Base-by-base conservation (phyloP, 331 rosid genomes). In the Malus hybrid region DNA sequence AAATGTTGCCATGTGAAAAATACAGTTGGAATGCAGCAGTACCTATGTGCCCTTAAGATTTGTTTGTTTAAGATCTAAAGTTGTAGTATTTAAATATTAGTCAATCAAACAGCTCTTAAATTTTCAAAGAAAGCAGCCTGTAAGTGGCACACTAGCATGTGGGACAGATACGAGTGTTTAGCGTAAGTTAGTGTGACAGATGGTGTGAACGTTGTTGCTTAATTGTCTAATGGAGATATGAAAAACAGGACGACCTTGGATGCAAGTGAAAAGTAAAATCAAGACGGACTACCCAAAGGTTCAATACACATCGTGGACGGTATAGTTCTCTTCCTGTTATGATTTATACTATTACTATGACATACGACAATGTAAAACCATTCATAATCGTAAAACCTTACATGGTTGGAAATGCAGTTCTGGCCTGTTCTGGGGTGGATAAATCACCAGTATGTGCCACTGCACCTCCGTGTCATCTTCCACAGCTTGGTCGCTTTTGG, bases 351-450 rank as follows among this genome's bases (percentile, higher is more conserved):
- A 34, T 34, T 34, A 34, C 42, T 34, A 34, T 34, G 42, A 34
- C 42, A 24, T 27, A 31, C 52, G 82, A 78, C 10, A 36, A 5
- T 36, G 44, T 20, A 6, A 4, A 32, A 10, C 19, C 29, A 15
- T 19, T 73, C 48, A 33, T 78, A 64, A 83, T 28, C 32, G 56
- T 67, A 31, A 44, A 77, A 77, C 63, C 16, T 33, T 32, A 36
- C 46, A 62, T 79, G 77, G 67, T 55, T 84, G 55, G 48, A 85
- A 70, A 48, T 85, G 86, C 97, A 94, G 97, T 85, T 92, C 85
- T 87, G 93, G 95, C 99, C 97, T 5, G 88, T 84, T 84, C 87
- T 86, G 69, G 97, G 96, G 31, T 92, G 90, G 96, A 86, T 94
- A 86, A 94, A 94, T 76, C 93, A 92, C 90, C 89, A 87, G 76